Base-by-base conservation (phyloP, 2,329 filamentous ascomycete species). In the Cladobotryum protrusum region DNA sequence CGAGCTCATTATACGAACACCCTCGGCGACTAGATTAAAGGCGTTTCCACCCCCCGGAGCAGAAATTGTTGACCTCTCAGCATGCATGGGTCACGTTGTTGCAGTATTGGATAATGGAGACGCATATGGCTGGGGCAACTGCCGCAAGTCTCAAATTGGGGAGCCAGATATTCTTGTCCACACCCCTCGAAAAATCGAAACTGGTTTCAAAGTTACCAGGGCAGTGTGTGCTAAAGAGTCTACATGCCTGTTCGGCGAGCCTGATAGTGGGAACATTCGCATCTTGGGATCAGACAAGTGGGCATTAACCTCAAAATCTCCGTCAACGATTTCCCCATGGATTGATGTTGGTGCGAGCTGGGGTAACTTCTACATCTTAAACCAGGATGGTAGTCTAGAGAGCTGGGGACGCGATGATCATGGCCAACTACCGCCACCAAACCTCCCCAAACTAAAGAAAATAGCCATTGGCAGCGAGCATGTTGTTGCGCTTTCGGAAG, bases 381-480 rank as follows among this genome's bases (percentile, higher is more conserved):
- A 76, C 42, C 61, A 72, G 3, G 74, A 85, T 53, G 82, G 83
- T 1, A 71, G 64, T 4, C 61, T 96, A 18, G 57, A 78, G 2
- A 82, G 83, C 7, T 96, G 89, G 87, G 93, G 93, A 0, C 80
- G 89, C 54, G 78, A 93, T 61, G 89, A 96, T 61, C 88, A 90
- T 56, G 89, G 89, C 9, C 89, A 96, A 62, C 72, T 95, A 8
- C 77, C 85, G 18, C 86, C 88, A 1, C 63, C 68, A 2, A 71
- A 72, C 19, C 64, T 95, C 1, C 83, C 85, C 0, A 61, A 63
- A 1, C 61, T 90, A 3, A 68, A 71, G 9, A 72, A 74, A 19
- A 77, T 97, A n/a, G 86, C 87, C 3, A 80, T 87, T 42, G 93
- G 93, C 0, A 96, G 92, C 62, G 93, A 97, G 67, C 93, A 99